Conservation (phyloP, 331 rosid genomes). For the Dryas integrifolia region DNA sequence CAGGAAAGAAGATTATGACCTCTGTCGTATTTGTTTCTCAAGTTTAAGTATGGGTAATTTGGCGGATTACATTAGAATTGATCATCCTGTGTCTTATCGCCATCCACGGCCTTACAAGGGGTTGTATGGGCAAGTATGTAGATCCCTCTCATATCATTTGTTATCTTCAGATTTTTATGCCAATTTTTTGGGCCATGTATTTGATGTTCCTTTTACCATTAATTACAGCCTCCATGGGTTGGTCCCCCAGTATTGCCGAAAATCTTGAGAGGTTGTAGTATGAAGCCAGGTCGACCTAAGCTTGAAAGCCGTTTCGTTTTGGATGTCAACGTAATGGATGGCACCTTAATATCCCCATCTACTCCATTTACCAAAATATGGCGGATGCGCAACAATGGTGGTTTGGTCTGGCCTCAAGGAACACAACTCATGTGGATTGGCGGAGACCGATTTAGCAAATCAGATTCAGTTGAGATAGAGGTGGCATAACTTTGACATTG, state of each 20-base stretch:
- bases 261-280: slow-evolving; percentile 21
- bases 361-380: slow-evolving; percentile 87
- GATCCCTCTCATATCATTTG: not conserved
- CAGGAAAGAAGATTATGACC: slow-evolving; percentile 71
- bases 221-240: slow-evolving; percentile 33
- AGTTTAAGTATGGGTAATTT: slow-evolving; percentile 43
- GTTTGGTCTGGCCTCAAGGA: slow-evolving; percentile 64
- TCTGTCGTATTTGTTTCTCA: slow-evolving; percentile 63
- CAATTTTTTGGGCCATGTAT: slow-evolving; percentile 15
- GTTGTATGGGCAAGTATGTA: slow-evolving; percentile 27
- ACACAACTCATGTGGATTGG: slow-evolving; percentile 77
- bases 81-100: slow-evolving; percentile 43
- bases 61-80: slow-evolving; percentile 56
- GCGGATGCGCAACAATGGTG: slow-evolving; percentile 81
- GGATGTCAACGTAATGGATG: slow-evolving; percentile 78
- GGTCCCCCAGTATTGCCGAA: slow-evolving; percentile 30
- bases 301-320: slow-evolving; percentile 59
- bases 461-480: slow-evolving; percentile 52
- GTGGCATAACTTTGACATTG: slow-evolving; percentile 33
- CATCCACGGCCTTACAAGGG: slow-evolving; percentile 32
- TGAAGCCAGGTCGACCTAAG: slow-evolving; percentile 41
- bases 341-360: slow-evolving; percentile 74
- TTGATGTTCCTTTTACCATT: slow-evolving; percentile 9
- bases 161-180: slow-evolving; percentile 17
- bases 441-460: slow-evolving; percentile 53